A percentile compares a stretch with the other conserved stretches of the same genome.
Conservation (phyloP, 176 grass and related monocot genomes). For the Carex cristatella region DNA sequence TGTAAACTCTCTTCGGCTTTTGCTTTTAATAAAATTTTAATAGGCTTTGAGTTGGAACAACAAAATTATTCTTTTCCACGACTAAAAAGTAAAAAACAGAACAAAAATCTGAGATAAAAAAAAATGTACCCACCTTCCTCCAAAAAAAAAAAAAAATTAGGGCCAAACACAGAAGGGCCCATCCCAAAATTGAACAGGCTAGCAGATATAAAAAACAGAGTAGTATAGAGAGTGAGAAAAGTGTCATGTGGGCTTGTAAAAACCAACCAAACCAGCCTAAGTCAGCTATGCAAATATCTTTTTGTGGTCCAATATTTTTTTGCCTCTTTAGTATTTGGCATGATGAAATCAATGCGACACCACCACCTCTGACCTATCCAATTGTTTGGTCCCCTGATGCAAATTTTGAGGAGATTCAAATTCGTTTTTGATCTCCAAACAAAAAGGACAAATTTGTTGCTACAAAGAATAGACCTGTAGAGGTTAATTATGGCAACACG, state of each 20-base stretch:
- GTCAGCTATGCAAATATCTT: constrained; percentile 14
- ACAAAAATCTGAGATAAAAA: neutral
- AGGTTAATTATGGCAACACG: neutral
- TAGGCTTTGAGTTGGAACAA: neutral
- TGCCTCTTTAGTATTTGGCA: constrained; percentile 4
- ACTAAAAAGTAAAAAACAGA: neutral
- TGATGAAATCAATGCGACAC: constrained; percentile 6
- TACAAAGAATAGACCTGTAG: neutral
- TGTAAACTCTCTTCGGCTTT: too few relatives aligned
- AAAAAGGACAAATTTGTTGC: neutral
- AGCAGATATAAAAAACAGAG: neutral
- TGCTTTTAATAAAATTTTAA: too few relatives aligned
- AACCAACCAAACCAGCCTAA: neutral
- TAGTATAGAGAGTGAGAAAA: neutral
- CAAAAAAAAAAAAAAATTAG: neutral
- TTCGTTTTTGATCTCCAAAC: neutral
- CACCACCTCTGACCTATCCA: neutral
- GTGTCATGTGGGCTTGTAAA: constrained; percentile 6
- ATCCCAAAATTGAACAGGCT: neutral
- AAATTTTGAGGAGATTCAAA: constrained; percentile 2
- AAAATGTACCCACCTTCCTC: neutral
- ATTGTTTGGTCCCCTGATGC: constrained; percentile 16
- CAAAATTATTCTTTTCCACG: neutral
- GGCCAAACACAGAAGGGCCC: constrained; percentile 14
- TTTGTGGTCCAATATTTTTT: neutral